These are phyloP conservation scores for Heliamphora pulchella DNA, from an alignment of 179 eudicot species.

Conservation along the genomic window DNA sequence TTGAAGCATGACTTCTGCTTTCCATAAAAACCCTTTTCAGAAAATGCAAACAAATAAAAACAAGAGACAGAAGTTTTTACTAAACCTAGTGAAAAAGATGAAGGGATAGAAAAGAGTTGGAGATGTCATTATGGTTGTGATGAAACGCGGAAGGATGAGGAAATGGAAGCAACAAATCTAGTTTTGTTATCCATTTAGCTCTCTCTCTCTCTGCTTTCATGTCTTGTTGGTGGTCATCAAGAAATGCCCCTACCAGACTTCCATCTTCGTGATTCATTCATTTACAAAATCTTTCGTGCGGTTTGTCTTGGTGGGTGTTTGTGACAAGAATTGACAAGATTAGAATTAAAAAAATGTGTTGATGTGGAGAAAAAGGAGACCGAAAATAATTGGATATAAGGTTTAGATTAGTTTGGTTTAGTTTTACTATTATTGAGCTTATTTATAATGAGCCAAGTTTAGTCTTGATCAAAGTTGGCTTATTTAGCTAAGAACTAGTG, in stretches of 20 bases:
- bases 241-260: neutral
- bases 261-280: neutral
- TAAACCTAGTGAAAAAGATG: neutral
- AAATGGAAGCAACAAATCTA: neutral
- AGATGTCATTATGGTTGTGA: neutral
- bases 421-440: no score
- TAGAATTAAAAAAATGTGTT: neutral
- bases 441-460: no score
- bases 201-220: neutral
- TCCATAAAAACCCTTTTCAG: no score
- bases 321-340: neutral
- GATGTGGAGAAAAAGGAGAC: no score
- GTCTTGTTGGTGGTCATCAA: neutral
- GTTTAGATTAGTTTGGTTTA: no score
- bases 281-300: no score
- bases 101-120: neutral
- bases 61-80: no score
- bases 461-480: no score
- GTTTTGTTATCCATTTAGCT: neutral
- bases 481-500: no score
- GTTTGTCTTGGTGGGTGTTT: neutral
- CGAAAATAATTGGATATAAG: no score
- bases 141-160: neutral
- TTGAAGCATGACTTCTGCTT: no score
- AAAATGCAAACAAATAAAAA: no score